phyloP scores from a whole-genome alignment of 2,329 filamentous ascomycete species.

The Aureobasidium sp. region DNA sequence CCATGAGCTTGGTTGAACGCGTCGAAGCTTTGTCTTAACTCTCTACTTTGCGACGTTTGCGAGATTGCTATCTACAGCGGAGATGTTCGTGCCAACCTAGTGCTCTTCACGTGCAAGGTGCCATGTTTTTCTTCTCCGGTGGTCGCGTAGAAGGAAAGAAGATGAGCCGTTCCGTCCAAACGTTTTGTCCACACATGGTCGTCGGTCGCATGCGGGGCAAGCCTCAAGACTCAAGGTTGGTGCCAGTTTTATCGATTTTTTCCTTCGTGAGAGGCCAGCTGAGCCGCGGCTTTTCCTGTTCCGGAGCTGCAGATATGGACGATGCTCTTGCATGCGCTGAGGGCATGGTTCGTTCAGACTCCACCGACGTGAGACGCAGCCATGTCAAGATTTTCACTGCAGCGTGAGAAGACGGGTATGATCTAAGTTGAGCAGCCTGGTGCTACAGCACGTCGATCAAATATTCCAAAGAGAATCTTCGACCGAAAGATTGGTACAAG shows the following conservation, averaged over 20 bases:
- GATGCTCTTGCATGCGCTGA: background rate
- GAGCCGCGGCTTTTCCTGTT: slow-evolving; percentile 4
- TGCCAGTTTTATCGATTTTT: slow-evolving; percentile 1
- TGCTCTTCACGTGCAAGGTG: background rate
- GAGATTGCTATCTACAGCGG: background rate
- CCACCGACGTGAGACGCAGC: background rate
- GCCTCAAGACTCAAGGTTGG: background rate
- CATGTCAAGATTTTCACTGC: background rate
- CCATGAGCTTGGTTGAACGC: background rate
- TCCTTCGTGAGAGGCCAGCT: background rate
- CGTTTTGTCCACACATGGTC: background rate
- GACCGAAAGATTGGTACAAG: slow-evolving; percentile 1
- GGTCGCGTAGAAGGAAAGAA: slow-evolving; percentile 1
- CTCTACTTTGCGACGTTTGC: background rate
- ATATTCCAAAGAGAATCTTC: background rate
- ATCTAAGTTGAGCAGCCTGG: background rate
- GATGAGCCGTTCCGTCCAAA: background rate
- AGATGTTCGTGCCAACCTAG: background rate
- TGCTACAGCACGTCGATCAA: background rate
- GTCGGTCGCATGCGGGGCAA: slow-evolving; percentile 2
- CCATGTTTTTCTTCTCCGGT: background rate
- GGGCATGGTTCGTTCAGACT: background rate
- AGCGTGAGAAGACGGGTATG: background rate
- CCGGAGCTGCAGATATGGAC: background rate
- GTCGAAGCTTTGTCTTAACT: background rate